phyloP scores from a whole-genome alignment of 2,329 filamentous ascomycete species.

The Blastomyces parvus region DNA sequence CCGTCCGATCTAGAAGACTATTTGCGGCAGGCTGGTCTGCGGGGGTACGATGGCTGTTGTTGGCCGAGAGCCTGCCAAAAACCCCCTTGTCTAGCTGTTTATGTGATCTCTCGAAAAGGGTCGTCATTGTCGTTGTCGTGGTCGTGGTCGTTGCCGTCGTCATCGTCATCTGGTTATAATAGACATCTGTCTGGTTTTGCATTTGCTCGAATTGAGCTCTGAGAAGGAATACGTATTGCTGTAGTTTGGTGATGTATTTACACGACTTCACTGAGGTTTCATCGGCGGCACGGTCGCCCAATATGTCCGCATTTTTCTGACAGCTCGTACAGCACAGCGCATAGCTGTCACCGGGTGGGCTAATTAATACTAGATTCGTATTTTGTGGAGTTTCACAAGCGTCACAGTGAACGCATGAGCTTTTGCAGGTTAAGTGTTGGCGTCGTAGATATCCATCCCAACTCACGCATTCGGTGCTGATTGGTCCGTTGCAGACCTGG shows the following conservation, averaged over 20 bases:
- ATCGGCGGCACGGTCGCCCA: neutral
- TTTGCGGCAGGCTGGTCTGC: neutral
- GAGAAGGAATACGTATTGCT: conserved; percentile 1
- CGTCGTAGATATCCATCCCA: conserved; percentile 2
- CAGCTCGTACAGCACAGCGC: neutral
- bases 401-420: conserved; percentile 1
- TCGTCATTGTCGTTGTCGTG: neutral
- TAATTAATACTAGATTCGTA: neutral
- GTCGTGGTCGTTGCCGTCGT: neutral
- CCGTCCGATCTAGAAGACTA: neutral
- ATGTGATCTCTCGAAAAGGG: neutral
- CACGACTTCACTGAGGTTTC: neutral
- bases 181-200: neutral
- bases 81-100: neutral
- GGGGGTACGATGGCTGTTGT: neutral
- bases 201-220: neutral
- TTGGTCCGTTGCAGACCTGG: neutral
- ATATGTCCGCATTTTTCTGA: neutral
- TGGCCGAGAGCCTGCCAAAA: neutral
- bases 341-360: neutral
- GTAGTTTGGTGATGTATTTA: conserved; percentile 1
- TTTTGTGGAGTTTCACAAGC: neutral
- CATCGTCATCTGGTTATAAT: neutral
- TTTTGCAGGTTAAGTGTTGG: conserved; percentile 1
- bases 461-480: neutral